Conservation (phyloP, 176 grass and related monocot species). For the Ananas comosus region DNA sequence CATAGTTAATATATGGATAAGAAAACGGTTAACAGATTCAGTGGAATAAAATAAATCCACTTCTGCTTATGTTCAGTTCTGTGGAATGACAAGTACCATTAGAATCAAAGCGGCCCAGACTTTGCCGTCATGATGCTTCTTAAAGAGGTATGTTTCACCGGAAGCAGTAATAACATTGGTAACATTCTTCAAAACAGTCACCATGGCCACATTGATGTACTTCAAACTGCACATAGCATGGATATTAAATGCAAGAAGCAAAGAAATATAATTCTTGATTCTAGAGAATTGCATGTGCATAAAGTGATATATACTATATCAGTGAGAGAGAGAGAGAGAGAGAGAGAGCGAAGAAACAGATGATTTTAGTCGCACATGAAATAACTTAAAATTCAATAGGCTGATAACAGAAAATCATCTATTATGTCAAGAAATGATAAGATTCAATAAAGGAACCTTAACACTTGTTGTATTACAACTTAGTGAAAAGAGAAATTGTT, state of each 20-base stretch:
- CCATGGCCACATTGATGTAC: constrained; percentile 96
- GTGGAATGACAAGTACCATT: constrained; percentile 51
- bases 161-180: constrained; percentile 93
- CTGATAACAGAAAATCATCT: no score
- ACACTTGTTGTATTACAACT: no score
- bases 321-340: background rate
- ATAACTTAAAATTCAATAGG: background rate
- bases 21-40: no score
- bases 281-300: background rate
- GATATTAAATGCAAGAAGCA: constrained; percentile 8
- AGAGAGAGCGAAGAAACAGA: background rate
- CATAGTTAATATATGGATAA: no score
- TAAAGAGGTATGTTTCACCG: constrained; percentile 88
- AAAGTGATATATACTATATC: no score
- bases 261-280: constrained; percentile 11
- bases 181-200: constrained; percentile 91
- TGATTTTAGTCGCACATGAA: background rate
- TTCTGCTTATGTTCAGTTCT: constrained; percentile 12
- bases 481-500: no score
- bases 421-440: no score
- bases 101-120: constrained; percentile 82
- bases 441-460: no score
- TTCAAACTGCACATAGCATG: constrained; percentile 65
- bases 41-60: no score
- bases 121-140: constrained; percentile 65